Evolutionary conservation across 805 yeast genomes (phyloP).

Genomic region (Saturnispora dispora): DNA sequence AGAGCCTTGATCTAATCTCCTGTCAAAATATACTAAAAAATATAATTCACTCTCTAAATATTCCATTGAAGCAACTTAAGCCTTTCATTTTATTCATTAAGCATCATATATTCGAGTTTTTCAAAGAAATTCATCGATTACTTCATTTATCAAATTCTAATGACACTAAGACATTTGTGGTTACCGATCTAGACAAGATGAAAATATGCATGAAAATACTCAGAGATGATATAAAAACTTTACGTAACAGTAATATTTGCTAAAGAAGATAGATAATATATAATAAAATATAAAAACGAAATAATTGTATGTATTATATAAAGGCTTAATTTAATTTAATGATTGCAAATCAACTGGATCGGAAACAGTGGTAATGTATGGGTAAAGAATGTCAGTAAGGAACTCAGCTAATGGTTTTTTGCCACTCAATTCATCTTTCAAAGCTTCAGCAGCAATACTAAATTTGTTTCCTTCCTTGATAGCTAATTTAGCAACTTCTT

Average conservation of each 20-base stretch:
- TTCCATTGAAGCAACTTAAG: constrained; percentile 10
- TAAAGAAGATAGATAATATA: not conserved
- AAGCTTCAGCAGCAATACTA: constrained; percentile 57
- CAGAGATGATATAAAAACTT: constrained; percentile 9
- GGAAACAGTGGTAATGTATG: constrained; percentile 50
- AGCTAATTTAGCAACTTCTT: constrained; percentile 48
- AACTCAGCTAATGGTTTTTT: constrained; percentile 62
- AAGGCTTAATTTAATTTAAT: constrained; percentile 17
- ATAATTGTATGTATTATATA: not conserved
- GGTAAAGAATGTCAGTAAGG: constrained; percentile 67
- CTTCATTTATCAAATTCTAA: constrained; percentile 7
- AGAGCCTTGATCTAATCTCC: constrained; percentile 10
- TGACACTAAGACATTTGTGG: not conserved
- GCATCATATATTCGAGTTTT: constrained; percentile 11
- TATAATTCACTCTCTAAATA: constrained; percentile 11
- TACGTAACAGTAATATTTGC: constrained; percentile 6
- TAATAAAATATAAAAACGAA: not conserved
- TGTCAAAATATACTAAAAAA: constrained; percentile 18
- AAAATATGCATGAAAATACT: constrained; percentile 11
- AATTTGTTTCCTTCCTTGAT: constrained; percentile 56
- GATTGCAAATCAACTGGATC: constrained; percentile 25
- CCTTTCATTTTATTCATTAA: constrained; percentile 12
- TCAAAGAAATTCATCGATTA: constrained; percentile 11
- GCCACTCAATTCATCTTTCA: constrained; percentile 65
- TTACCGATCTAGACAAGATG: constrained; percentile 9